Evolutionary conservation across 2,329 filamentous ascomycete genomes (phyloP).

Genomic region (Diaporthe batatas): DNA sequence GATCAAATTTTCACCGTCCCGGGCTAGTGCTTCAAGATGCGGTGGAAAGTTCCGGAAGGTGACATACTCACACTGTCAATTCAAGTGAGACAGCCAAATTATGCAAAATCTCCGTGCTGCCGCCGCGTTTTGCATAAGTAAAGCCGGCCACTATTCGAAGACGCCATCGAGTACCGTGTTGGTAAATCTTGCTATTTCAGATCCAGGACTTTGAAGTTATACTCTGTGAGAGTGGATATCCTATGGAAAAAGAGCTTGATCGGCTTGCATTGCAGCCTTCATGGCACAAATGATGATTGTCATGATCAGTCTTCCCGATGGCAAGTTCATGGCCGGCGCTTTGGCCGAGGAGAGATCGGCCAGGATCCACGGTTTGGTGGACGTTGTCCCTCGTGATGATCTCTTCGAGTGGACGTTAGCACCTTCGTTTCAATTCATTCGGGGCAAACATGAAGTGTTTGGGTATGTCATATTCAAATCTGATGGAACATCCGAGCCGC

Average conservation of each 20-base stretch:
- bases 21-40: not conserved
- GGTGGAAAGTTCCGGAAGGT: not conserved
- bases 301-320: constrained; percentile 7
- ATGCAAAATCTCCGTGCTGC: not conserved
- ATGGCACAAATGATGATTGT: constrained; percentile 3
- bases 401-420: not conserved
- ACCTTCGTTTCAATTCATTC: not conserved
- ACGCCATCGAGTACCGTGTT: not conserved
- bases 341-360: not conserved
- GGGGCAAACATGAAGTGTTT: not conserved
- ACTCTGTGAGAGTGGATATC: not conserved
- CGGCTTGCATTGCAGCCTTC: not conserved
- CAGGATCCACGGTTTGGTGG: not conserved
- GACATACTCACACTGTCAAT: not conserved
- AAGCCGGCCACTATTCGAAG: not conserved
- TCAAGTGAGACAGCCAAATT: not conserved
- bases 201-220: not conserved
- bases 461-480: constrained; percentile 8
- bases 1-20: not conserved
- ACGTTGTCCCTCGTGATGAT: constrained; percentile 16
- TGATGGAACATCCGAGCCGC: not conserved
- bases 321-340: not conserved
- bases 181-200: not conserved
- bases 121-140: constrained; percentile 6
- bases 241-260: no score